Evolutionary conservation across 768 basidiomycete species (phyloP).

Genomic region (Termitomyces sp.): DNA sequence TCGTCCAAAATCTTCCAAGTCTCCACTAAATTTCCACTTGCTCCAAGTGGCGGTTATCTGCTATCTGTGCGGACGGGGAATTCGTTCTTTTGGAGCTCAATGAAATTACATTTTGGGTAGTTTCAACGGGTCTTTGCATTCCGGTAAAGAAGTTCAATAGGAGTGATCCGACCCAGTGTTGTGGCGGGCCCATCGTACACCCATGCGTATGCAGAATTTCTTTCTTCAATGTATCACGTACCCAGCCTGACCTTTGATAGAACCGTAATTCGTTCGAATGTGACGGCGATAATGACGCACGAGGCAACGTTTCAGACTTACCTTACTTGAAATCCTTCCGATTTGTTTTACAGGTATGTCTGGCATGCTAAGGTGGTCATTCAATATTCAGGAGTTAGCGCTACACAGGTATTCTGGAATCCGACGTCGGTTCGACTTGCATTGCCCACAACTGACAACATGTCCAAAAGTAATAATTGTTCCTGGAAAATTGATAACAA

Average conservation of each 20-base stretch:
- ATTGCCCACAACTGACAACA: neutral
- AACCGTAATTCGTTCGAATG: neutral
- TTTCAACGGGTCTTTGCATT: neutral
- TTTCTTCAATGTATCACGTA: neutral
- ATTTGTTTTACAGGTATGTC: neutral
- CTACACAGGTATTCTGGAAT: neutral
- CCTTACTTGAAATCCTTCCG: neutral
- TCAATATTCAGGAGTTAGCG: neutral
- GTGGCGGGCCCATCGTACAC: neutral
- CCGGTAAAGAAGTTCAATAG: neutral
- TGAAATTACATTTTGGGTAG: neutral
- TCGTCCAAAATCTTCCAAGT: neutral
- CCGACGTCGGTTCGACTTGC: neutral
- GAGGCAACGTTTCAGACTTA: neutral
- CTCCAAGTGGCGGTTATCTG: neutral
- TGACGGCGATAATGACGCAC: neutral
- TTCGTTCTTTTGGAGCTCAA: neutral
- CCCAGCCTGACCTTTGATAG: neutral
- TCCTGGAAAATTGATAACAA: neutral
- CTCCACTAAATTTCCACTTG: neutral
- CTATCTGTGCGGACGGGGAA: neutral
- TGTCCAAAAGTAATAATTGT: neutral
- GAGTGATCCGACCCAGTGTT: neutral
- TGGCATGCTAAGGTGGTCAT: neutral
- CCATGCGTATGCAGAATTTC: neutral